Percentiles rank a stretch among this genome's conserved stretches.
These are phyloP conservation scores for Purshia tridentata DNA, from an alignment of 306 rosid species.

Conservation along the genomic window DNA sequence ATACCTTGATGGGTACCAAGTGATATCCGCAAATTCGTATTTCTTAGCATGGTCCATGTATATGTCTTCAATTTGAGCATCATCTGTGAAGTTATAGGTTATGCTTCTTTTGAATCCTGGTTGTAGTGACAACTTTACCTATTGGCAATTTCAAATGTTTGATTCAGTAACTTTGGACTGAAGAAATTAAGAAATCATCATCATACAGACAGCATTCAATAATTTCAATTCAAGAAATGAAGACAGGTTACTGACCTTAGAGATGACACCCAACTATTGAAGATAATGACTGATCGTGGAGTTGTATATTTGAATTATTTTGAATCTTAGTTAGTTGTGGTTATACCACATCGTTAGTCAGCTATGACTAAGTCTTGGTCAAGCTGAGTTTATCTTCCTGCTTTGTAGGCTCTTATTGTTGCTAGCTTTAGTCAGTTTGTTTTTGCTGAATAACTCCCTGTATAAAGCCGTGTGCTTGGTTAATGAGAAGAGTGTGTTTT, in stretches of 20 bases:
- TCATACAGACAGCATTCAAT: background rate
- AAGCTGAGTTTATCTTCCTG: no score
- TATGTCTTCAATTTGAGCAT: conserved; percentile 40
- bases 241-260: conserved; percentile 46
- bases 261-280: conserved; percentile 73
- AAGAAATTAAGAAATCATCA: no score
- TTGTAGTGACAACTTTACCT: conserved; percentile 68
- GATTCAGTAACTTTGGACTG: background rate
- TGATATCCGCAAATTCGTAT: conserved; percentile 67
- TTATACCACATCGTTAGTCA: no score
- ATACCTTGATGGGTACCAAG: conserved; percentile 71
- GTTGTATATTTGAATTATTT: no score
- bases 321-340: no score
- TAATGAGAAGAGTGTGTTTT: no score
- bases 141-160: background rate
- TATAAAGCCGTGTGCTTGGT: no score
- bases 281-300: no score
- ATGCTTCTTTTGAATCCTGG: conserved; percentile 67
- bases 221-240: background rate
- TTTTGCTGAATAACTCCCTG: no score
- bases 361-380: no score
- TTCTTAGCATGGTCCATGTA: conserved; percentile 52
- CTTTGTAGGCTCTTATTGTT: no score
- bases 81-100: conserved; percentile 49
- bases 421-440: no score